Evolutionary conservation across 352 stramenopile genomes (phyloP), one percentile per base, ranked within the genome.

Genomic region (Phytophthora capsici): DNA sequence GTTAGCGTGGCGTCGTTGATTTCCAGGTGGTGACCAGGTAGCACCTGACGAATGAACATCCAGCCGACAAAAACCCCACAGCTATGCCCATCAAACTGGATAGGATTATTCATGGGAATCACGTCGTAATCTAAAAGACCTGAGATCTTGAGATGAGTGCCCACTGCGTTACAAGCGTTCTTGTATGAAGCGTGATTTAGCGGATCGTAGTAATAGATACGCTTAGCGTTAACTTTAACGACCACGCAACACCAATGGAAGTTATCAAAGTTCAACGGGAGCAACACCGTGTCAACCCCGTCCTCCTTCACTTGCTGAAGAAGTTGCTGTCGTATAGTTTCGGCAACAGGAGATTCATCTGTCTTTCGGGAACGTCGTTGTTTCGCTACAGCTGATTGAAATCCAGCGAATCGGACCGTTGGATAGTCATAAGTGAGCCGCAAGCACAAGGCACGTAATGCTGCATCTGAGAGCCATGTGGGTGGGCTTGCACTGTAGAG

Each of bases 21-120:
- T n/a, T n/a, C n/a, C n/a, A n/a, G n/a, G n/a, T n/a, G n/a, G n/a
- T n/a, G 6, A 6, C 46, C 46, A 16, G 44, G 32, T 3, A 60
- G 17, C 2, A 57, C 47, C 1, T 30, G 38, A 3, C 57, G 46
- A 10, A 59, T 57, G 14, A 73, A 69, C 48, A 51, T 58, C 46
- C 54, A 64, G 53, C 57, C 53, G 0, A 69, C 41, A 26, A 52
- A 69, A 7, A 68, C 40, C 0, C 53, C 65, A 38, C 65, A 73
- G 48, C 58, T 73, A 12, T 48, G 66, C 1, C 8, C n/a, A 20
- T 73, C 53, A 10, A 52, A 56, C 23, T 69, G 65, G 25, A 65
- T 57, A 3, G 58, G 58, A 22, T 57, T 68, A 6, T 63, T 59
- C 19, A 53, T 26, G 4, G 53, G 8, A 0, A 68, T 36, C 5